Evolutionary conservation across 345 rosid species (phyloP).

Genomic region (Trapa bicornis): DNA sequence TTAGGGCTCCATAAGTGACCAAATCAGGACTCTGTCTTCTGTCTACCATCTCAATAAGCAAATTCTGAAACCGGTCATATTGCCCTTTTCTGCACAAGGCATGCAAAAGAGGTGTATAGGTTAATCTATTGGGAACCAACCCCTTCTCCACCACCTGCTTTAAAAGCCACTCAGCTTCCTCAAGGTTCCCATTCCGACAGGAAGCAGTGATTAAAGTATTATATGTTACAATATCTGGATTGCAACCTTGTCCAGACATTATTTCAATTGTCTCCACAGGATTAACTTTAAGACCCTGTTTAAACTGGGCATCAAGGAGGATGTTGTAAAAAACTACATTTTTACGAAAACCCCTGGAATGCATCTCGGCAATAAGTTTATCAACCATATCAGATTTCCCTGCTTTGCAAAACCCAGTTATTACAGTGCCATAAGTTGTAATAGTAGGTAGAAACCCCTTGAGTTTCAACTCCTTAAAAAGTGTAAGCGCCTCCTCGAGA

Average conservation of each 20-base stretch:
- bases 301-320: constrained; percentile 43
- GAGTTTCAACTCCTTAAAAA: constrained; percentile 43
- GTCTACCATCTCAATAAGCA: constrained; percentile 60
- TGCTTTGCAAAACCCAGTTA: constrained; percentile 47
- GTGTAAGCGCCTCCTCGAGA: constrained; percentile 27
- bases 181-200: constrained; percentile 39
- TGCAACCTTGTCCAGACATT: constrained; percentile 41
- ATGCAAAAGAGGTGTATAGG: constrained; percentile 54
- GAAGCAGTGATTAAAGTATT: constrained; percentile 44
- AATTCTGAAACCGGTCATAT: constrained; percentile 33
- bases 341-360: constrained; percentile 37
- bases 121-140: constrained; percentile 31
- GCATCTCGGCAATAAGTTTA: constrained; percentile 54
- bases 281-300: constrained; percentile 31
- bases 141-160: constrained; percentile 45
- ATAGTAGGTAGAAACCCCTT: constrained; percentile 63
- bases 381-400: constrained; percentile 45
- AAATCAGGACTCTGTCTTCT: constrained; percentile 61
- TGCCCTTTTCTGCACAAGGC: constrained; percentile 37
- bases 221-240: constrained; percentile 59
- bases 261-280: constrained; percentile 29
- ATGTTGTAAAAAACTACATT: constrained; percentile 38
- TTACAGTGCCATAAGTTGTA: constrained; percentile 52
- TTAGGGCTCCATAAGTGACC: constrained; percentile 58
- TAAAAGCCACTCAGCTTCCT: constrained; percentile 47